Base-by-base conservation (phyloP, 106 monocot genomes). In the Amphibolis antarctica region DNA sequence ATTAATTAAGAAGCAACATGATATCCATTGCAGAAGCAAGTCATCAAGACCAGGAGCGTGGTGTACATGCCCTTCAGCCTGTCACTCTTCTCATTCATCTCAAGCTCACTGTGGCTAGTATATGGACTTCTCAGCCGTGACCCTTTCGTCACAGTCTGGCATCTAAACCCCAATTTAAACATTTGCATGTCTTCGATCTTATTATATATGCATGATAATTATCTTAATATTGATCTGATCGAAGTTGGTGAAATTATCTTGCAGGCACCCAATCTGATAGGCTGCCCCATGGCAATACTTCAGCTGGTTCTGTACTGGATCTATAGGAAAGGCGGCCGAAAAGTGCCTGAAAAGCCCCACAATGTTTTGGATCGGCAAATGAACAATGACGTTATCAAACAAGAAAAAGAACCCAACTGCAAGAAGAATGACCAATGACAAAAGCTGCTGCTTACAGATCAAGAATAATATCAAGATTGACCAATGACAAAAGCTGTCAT, bases 31-130 rank as follows among this genome's bases (percentile, higher is more conserved):
- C 81, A 88, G 88, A 84, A 71, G 65, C 67, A 45, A 60, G 88
- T 88, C 15, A 77, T 88, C 47, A 52, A 66, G 64, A 84, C 84
- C 14, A 84, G 81, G 46, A 88, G 81, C 19, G 88, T 88, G 53
- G 88, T 81, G 64, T 89, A 72, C 72, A 89, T 89, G 88, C 88
- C 88, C 5, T 89, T 89, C 71, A 60, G 74, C 62, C 55, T 89
- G 14, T 85, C 88, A 0, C 69, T 89, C 67, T 85, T 89, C 72
- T 74, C 88, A 28, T 85, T 82, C 55, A 54, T 77, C 13, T 59
- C 84, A 18, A 88, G 84, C 46, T 74, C 81, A 53, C 65, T 81
- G 15, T 88, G 88, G 88, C 63, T 88, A 79, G 50, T 75, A 50
- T 88, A 84, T 42, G 84, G 88, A 44, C 51, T 88, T 28, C 23